Evolutionary conservation across 257 asterid species (phyloP), one percentile per base, ranked within the genome.

Genomic region (Capsicum baccatum): DNA sequence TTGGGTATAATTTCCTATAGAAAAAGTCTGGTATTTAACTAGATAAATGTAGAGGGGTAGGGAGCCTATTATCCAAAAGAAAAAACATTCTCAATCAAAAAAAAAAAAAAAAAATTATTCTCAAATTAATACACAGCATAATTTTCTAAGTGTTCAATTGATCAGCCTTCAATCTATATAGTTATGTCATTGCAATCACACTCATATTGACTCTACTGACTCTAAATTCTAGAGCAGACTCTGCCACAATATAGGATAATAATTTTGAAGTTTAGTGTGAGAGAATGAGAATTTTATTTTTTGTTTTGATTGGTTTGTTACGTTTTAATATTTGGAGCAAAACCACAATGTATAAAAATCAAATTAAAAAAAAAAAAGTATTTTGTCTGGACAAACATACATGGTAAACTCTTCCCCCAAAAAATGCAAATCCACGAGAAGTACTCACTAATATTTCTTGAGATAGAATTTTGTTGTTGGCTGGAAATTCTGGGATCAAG

Each of bases 401-500:
- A 74, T 50, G 81, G 21, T 73, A 21, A 70, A 74, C 17, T 26
- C 16, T 8, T 8, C 54, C 10, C 54, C 10, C 1, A 1, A 11
- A 0, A 66, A 66, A 42, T 35, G 52, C 9, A 39, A 50, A 66
- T 81, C 13, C n/a, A 81, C 48, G 47, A 64, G 16, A 8, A 60
- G 35, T 81, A 87, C 90, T 87, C 79, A 89, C 91, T 66, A 66
- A 67, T 71, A 21, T 21, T 50, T 55, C 78, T 44, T 5, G 91
- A 84, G 71, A 84, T 7, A 62, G 79, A 19, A 37, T 56, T 79
- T n/a, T 84, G 80, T 83, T 57, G 83, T 79, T 81, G 48, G 70
- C 39, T 26, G 21, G 79, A 5, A 13, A 15, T 16, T 74, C 44
- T 16, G 58, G 86, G 9, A 5, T 85, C 90, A 17, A 81, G n/a